phyloP scores from a whole-genome alignment of 768 basidiomycete genomes.

The Lactifluus subvellereus region DNA sequence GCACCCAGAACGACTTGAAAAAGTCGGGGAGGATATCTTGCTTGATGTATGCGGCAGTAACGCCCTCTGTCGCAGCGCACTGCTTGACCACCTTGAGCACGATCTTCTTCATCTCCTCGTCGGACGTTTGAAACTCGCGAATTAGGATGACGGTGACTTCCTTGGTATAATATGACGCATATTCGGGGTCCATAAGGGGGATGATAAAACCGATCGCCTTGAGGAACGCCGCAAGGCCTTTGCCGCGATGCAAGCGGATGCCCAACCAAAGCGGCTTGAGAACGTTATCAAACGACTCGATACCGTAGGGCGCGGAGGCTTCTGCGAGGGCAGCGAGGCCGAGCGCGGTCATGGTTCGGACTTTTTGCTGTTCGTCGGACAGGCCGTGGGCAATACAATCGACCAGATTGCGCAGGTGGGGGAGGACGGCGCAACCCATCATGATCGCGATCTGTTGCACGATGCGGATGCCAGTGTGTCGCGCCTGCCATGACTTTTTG shows the following conservation, averaged over 20 bases:
- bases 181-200: conserved; percentile 99
- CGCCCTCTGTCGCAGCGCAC: conserved; percentile 97
- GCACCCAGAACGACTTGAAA: conserved; percentile 99
- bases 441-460: conserved; percentile 99
- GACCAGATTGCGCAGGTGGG: conserved; percentile 93
- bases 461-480: conserved; percentile 98
- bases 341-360: conserved; percentile 92
- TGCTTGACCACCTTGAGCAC: conserved; percentile 99
- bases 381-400: conserved; percentile 93
- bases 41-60: conserved; percentile 92
- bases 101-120: conserved; percentile 99
- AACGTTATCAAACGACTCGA: conserved; percentile 98
- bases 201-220: conserved; percentile 99
- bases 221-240: conserved; percentile 89
- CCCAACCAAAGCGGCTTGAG: conserved; percentile 92
- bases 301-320: conserved; percentile 96
- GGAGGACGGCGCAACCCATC: conserved; percentile 99
- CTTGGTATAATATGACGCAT: conserved; percentile 98
- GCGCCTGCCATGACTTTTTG: conserved; percentile 99
- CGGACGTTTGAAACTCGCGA: conserved; percentile 97
- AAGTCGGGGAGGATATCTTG: conserved; percentile 98
- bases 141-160: conserved; percentile 96
- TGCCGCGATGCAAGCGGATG: conserved; percentile 91
- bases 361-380: conserved; percentile 93
- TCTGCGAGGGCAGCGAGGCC: conserved; percentile 92